Percentiles rank a stretch among this genome's conserved stretches.
These are phyloP conservation scores for Tympanopsis confertula DNA, from an alignment of 2,329 filamentous ascomycete species.

Conservation along the genomic window DNA sequence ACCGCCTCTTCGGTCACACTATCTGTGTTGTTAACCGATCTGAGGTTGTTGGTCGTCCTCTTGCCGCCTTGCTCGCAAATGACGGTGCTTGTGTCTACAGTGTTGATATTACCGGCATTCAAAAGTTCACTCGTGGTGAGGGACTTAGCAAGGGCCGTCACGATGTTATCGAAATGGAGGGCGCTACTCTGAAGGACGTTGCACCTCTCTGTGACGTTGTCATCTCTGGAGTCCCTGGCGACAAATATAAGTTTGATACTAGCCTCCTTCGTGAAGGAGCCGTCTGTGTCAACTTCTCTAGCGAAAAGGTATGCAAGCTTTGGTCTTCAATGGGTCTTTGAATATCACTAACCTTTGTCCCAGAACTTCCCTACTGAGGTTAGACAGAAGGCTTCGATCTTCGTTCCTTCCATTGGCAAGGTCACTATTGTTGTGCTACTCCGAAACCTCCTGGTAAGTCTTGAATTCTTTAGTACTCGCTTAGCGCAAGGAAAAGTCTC, in stretches of 20 bases:
- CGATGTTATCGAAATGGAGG: constrained; percentile 73
- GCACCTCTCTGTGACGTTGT: constrained; percentile 85
- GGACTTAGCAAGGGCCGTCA: constrained; percentile 79
- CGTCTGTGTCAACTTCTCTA: constrained; percentile 95
- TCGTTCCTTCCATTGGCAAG: constrained; percentile 93
- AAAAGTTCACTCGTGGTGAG: constrained; percentile 80
- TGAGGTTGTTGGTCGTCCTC: constrained; percentile 85
- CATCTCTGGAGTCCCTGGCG: constrained; percentile 80
- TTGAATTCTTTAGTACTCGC: background rate
- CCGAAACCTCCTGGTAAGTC: constrained; percentile 73
- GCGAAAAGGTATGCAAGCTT: background rate
- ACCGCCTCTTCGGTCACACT: constrained; percentile 83
- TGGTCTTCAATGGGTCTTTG: background rate
- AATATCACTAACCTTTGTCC: constrained; percentile 50
- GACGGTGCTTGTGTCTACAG: constrained; percentile 93
- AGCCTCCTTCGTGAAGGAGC: constrained; percentile 76
- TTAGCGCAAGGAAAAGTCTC: too few species aligned
- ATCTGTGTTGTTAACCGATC: constrained; percentile 94
- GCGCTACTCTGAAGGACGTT: constrained; percentile 69
- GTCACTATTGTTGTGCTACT: constrained; percentile 89
- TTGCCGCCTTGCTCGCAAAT: constrained; percentile 87
- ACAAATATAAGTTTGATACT: constrained; percentile 80
- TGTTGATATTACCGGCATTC: constrained; percentile 82
- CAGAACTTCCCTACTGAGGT: constrained; percentile 79
- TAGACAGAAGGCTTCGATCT: constrained; percentile 93